Conservation (phyloP, 176 grass and related monocot species). For the Paspalum notatum region DNA sequence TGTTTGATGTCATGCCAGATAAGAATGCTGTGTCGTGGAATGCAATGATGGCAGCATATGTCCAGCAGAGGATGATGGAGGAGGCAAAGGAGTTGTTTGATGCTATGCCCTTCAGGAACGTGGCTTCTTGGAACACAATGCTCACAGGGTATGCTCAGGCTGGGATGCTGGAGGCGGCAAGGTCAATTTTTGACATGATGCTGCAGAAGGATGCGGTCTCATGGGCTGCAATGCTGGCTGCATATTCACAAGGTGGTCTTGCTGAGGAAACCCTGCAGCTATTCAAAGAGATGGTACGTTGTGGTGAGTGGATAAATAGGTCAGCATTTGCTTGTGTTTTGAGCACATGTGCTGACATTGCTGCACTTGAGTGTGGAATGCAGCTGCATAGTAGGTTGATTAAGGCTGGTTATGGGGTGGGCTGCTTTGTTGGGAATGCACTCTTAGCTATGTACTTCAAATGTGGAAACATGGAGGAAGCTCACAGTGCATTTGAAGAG, state of each 20-base stretch:
- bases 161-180: conserved; percentile 73
- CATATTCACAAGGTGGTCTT: conserved; percentile 69
- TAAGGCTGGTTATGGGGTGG: conserved; percentile 73
- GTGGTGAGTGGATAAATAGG: conserved; percentile 67
- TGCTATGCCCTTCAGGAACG: conserved; percentile 69
- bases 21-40: conserved; percentile 84
- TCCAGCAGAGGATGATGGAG: conserved; percentile 66
- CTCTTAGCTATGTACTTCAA: conserved; percentile 94
- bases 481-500: conserved; percentile 72
- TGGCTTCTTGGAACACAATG: conserved; percentile 88
- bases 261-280: conserved; percentile 73
- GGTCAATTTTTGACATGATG: conserved; percentile 66
- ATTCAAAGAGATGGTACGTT: conserved; percentile 69
- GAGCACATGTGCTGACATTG: conserved; percentile 88
- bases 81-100: conserved; percentile 78
- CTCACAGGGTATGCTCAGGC: conserved; percentile 77
- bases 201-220: conserved; percentile 74
- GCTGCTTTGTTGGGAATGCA: conserved; percentile 89
- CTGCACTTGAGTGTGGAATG: conserved; percentile 82
- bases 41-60: conserved; percentile 83
- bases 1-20: conserved; percentile 89
- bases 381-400: conserved; percentile 80
- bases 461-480: conserved; percentile 79
- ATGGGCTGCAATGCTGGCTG: conserved; percentile 90
- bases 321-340: conserved; percentile 83